A percentile compares a stretch with the other conserved stretches of the same genome.
Evolutionary conservation across 805 yeast genomes (phyloP).

Genomic region (Kuraishia hungarica): DNA sequence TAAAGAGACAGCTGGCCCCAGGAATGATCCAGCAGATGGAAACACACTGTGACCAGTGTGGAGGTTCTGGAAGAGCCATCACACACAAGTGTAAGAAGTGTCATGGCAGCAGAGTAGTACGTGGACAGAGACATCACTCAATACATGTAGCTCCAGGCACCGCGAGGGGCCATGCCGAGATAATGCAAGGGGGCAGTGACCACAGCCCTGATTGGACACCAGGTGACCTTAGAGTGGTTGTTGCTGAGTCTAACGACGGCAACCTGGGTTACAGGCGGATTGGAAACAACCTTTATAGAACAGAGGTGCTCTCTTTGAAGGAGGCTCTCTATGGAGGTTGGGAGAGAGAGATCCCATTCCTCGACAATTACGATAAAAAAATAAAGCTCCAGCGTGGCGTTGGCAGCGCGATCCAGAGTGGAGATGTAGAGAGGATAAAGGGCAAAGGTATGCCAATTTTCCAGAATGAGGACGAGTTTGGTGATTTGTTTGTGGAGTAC

Average conservation of each 20-base stretch:
- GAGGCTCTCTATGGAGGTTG: slow-evolving; percentile 82
- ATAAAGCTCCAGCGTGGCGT: slow-evolving; percentile 35
- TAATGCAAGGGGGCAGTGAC: slow-evolving; percentile 72
- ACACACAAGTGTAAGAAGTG: slow-evolving; percentile 61
- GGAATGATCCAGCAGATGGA: slow-evolving; percentile 86
- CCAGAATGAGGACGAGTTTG: slow-evolving; percentile 41
- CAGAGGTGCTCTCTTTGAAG: slow-evolving; percentile 62
- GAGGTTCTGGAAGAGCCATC: slow-evolving; percentile 67
- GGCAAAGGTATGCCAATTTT: slow-evolving; percentile 83
- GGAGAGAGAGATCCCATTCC: slow-evolving; percentile 56
- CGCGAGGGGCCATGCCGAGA: slow-evolving; percentile 47
- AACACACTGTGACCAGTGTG: slow-evolving; percentile 69
- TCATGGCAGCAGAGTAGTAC: slow-evolving; percentile 57
- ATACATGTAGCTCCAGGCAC: slow-evolving; percentile 67
- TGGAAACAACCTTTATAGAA: slow-evolving; percentile 65
- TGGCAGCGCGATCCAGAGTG: slow-evolving; percentile 49
- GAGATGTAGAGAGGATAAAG: slow-evolving; percentile 61
- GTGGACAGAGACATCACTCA: slow-evolving; percentile 46
- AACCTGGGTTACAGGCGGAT: slow-evolving; percentile 85
- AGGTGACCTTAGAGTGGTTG: slow-evolving; percentile 66
- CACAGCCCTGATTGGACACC: slow-evolving; percentile 74
- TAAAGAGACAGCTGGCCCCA: slow-evolving; percentile 73
- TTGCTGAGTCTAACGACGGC: slow-evolving; percentile 43
- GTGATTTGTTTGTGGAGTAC: slow-evolving; percentile 45
- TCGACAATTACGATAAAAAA: slow-evolving; percentile 49